These are phyloP conservation scores for Stephanocyclus meneghinianus DNA, from an alignment of 352 stramenopile species.

Conservation along the genomic window DNA sequence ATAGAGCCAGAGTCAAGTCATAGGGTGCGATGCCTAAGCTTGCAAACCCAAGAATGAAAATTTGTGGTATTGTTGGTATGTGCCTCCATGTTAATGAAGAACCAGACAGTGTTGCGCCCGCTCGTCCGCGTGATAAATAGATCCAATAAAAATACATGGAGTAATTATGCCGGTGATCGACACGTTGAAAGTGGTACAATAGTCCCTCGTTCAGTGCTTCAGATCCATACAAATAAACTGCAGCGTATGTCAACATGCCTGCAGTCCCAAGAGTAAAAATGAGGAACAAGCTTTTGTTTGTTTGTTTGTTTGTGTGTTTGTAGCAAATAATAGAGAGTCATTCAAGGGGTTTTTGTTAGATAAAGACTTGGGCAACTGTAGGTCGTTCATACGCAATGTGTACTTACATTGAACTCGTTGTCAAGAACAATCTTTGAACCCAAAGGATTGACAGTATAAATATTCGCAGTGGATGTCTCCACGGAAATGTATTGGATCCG, in stretches of 20 bases:
- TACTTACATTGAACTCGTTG: conserved; percentile 48
- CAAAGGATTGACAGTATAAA: conserved; percentile 56
- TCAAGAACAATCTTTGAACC: conserved; percentile 63
- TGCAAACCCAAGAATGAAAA: conserved; percentile 75
- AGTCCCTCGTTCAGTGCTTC: conserved; percentile 94
- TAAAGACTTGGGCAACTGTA: neutral
- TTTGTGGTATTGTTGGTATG: conserved; percentile 79
- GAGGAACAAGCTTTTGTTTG: conserved; percentile 85
- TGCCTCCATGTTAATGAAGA: conserved; percentile 40
- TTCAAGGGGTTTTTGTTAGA: neutral
- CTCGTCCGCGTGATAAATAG: conserved; percentile 86
- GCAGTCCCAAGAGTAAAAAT: conserved; percentile 87
- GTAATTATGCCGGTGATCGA: conserved; percentile 99
- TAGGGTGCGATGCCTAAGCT: conserved; percentile 73
- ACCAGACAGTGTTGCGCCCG: conserved; percentile 3
- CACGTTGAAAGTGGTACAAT: conserved; percentile 97
- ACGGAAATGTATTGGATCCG: conserved; percentile 29
- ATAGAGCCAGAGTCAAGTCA: conserved; percentile 92
- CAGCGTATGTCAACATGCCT: conserved; percentile 84
- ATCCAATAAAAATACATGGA: conserved; percentile 99
- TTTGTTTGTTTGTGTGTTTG: conserved; percentile 1
- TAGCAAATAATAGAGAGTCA: neutral
- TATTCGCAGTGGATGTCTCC: conserved; percentile 43
- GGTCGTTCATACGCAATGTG: neutral
- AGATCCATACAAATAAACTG: conserved; percentile 89